Evolutionary conservation across 352 stramenopile genomes (phyloP), one percentile per base, ranked within the genome.

Genomic region (Globisporangium parvum): DNA sequence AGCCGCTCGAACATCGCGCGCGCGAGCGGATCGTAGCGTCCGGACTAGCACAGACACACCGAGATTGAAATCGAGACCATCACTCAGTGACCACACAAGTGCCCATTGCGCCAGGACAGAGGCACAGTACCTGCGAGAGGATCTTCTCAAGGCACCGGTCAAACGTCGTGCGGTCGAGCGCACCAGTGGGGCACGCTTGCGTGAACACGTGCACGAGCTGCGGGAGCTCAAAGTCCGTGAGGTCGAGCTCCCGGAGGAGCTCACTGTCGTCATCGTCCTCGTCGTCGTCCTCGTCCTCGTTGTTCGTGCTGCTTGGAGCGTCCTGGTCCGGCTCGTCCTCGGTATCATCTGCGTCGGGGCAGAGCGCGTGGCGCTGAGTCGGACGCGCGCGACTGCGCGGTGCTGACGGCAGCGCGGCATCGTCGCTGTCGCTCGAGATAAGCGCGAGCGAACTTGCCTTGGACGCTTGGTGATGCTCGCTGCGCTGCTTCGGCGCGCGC

Each of bases 191-290:
- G 60, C 81, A 88, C 44, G 82, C 82, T 56, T 90, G 74, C 9
- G 70, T 81, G 62, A 95, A 92, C 58, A 89, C 79, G 51, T 91
- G 77, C n/a, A 92, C 82, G 3, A 95, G 66, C 62, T 87, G 77
- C 45, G 79, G 77, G 40, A 95, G 53, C 63, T 89, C 81, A 69
- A 93, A 95, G 63, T 94, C 82, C 42, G 80, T 79, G 0, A 95
- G 68, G 35, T 93, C 83, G 17, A 92, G 65, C 39, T 86, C 78
- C 15, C 73, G 58, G 31, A 81, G 55, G 18, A 79, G 61, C 33
- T 81, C 57, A 8, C 78, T 67, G 3, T 76, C 73, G 1, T 74
- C 67, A 0, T 77, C 64, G 8, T 57, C 51, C 0, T 69, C 57
- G 0, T 66, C 53, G 2, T 57, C 47, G 6, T 63, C 31, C 1